These are phyloP conservation scores for Podaxis pistillaris DNA, from an alignment of 768 basidiomycete genomes.

Conservation along the genomic window DNA sequence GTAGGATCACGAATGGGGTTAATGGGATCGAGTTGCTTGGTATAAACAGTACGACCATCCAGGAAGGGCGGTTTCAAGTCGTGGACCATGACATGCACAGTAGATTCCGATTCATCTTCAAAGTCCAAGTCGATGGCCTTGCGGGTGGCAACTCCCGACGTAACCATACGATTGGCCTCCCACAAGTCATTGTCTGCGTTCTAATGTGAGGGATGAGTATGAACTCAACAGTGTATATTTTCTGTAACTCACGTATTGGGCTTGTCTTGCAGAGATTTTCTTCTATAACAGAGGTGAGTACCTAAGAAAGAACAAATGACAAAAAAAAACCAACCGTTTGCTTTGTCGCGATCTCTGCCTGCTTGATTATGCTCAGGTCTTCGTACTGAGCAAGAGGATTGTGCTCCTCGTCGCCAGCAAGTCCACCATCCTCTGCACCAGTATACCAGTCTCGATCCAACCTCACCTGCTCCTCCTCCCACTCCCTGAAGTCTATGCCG, in stretches of 20 bases:
- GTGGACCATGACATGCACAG: slow-evolving; percentile 97
- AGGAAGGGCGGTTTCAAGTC: slow-evolving; percentile 97
- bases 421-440: slow-evolving; percentile 82
- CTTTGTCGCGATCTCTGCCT: slow-evolving; percentile 75
- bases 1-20: slow-evolving; percentile 94
- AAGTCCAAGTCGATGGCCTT: slow-evolving; percentile 90
- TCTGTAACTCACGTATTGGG: slow-evolving; percentile 77
- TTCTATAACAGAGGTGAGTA: slow-evolving; percentile 45
- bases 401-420: slow-evolving; percentile 88
- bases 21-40: slow-evolving; percentile 94
- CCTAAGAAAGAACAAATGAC: neutral
- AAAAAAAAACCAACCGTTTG: slow-evolving; percentile 51
- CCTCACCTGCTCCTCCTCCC: slow-evolving; percentile 95
- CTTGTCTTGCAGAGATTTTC: slow-evolving; percentile 90
- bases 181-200: slow-evolving; percentile 98
- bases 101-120: slow-evolving; percentile 93
- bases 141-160: slow-evolving; percentile 90
- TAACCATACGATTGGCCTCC: slow-evolving; percentile 98
- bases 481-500: slow-evolving; percentile 78
- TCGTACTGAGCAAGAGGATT: slow-evolving; percentile 95
- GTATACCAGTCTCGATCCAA: slow-evolving; percentile 97
- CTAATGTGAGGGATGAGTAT: slow-evolving; percentile 37
- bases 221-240: neutral
- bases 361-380: slow-evolving; percentile 67
- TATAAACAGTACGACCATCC: slow-evolving; percentile 94